Percentiles rank a stretch among this genome's conserved stretches.
phyloP scores from a whole-genome alignment of 2,329 filamentous ascomycete genomes.

The Phyllosticta citriasiana region DNA sequence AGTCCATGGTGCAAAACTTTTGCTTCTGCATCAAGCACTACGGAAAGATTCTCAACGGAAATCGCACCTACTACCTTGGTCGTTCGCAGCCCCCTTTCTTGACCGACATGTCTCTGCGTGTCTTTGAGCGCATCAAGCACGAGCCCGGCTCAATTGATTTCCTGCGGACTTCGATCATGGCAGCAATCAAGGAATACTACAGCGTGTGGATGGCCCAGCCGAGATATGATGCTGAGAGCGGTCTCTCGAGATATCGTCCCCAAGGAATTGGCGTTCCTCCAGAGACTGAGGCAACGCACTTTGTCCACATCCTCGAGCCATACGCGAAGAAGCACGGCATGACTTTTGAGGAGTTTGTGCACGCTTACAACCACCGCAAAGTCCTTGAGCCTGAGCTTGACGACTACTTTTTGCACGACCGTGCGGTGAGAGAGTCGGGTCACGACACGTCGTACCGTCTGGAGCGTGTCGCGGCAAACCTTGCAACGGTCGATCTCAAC shows the following conservation, averaged over 20 bases:
- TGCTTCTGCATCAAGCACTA: conserved; percentile 98
- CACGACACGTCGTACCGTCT: conserved; percentile 94
- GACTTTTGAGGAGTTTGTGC: conserved; percentile 73
- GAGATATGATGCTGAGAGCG: conserved; percentile 65
- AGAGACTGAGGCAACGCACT: conserved; percentile 82
- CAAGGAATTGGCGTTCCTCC: conserved; percentile 79
- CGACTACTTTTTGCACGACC: conserved; percentile 91
- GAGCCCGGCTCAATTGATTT: conserved; percentile 74
- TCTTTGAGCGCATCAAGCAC: conserved; percentile 87
- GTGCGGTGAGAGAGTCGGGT: conserved; percentile 89
- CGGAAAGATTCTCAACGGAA: conserved; percentile 96
- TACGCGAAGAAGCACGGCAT: conserved; percentile 78
- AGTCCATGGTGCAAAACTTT: conserved; percentile 92
- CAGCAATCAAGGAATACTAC: conserved; percentile 95
- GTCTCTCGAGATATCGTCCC: conserved; percentile 75
- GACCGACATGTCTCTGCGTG: conserved; percentile 90
- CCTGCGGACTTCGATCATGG: conserved; percentile 66
- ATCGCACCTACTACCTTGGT: conserved; percentile 86
- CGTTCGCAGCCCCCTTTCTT: conserved; percentile 94
- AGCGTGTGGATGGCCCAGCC: conserved; percentile 70
- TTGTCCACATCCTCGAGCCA: conserved; percentile 69
- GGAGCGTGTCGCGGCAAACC: conserved; percentile 74
- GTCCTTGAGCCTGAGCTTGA: conserved; percentile 82
- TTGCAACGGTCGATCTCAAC: conserved; percentile 92
- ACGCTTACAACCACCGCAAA: conserved; percentile 71